phyloP scores from a whole-genome alignment of 305 asterid genomes.

The Fraxinus albicans region DNA sequence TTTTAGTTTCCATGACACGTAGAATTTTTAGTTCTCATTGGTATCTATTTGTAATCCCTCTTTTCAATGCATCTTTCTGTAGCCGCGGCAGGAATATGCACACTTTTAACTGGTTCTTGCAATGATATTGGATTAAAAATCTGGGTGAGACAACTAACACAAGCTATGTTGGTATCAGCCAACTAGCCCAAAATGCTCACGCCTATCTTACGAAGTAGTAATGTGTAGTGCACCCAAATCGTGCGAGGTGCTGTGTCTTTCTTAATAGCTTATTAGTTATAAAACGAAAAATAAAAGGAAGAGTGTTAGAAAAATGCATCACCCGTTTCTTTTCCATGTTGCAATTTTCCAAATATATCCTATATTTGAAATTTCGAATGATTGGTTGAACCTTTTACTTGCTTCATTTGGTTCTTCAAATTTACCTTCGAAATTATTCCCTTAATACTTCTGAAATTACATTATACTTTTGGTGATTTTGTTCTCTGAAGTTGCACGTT shows the following conservation, averaged over 20 bases:
- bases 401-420: not conserved
- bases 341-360: not conserved
- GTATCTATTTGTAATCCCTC: not conserved
- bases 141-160: not conserved
- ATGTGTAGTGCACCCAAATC: not conserved
- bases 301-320: not conserved
- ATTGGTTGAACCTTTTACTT: not conserved
- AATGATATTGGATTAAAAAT: not conserved
- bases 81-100: not conserved
- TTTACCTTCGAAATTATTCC: not conserved
- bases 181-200: not conserved
- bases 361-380: not conserved
- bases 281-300: not conserved
- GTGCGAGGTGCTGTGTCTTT: not conserved
- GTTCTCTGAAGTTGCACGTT: not conserved
- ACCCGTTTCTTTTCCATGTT: not conserved
- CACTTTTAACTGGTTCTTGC: not conserved
- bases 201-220: not conserved
- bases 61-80: not conserved
- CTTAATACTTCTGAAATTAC: not conserved
- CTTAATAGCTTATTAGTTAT: not conserved
- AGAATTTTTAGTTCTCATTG: not conserved
- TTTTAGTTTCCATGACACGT: not conserved
- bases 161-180: not conserved
- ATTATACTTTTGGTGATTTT: not conserved